Evolutionary conservation across 768 basidiomycete species (phyloP).

Genomic region (Tubosaeta sp.): DNA sequence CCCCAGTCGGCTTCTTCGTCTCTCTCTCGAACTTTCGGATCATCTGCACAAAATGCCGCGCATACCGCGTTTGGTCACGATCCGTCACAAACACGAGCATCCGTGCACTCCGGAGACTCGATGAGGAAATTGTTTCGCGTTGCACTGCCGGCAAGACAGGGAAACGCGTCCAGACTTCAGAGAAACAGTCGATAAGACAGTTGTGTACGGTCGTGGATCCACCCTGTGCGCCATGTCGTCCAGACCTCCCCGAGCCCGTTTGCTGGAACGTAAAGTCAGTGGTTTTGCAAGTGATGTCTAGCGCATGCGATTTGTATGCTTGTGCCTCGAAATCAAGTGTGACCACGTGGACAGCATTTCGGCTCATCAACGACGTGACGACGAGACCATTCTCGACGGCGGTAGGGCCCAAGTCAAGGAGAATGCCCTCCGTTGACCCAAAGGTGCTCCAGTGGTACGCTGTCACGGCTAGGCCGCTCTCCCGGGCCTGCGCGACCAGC

Average conservation of each 20-base stretch:
- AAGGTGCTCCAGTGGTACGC: constrained; percentile 57
- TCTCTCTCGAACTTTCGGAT: constrained; percentile 43
- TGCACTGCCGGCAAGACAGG: too few relatives aligned
- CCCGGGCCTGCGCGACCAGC: constrained; percentile 29
- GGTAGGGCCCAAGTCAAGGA: constrained; percentile 29
- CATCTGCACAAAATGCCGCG: constrained; percentile 42
- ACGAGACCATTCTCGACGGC: constrained; percentile 21
- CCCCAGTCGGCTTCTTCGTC: constrained; percentile 51
- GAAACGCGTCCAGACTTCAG: constrained; percentile 52
- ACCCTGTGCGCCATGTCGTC: background rate
- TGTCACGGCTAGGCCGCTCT: constrained; percentile 19
- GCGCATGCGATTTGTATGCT: constrained; percentile 37
- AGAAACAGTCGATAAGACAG: constrained; percentile 50
- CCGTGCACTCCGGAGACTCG: too few relatives aligned
- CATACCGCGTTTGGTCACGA: constrained; percentile 22
- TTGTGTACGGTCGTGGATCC: constrained; percentile 37
- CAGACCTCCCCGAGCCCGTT: constrained; percentile 26
- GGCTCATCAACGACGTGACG: constrained; percentile 32
- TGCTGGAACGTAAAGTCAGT: constrained; percentile 56
- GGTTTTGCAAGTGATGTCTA: constrained; percentile 51
- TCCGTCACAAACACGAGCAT: too few relatives aligned
- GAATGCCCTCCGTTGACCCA: constrained; percentile 47
- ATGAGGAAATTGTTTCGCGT: too few relatives aligned
- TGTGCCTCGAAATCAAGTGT: constrained; percentile 32
- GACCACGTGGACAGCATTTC: constrained; percentile 41